These are phyloP conservation scores for Wickerhamomyces pijperi DNA, from an alignment of 805 yeast species.

Conservation along the genomic window DNA sequence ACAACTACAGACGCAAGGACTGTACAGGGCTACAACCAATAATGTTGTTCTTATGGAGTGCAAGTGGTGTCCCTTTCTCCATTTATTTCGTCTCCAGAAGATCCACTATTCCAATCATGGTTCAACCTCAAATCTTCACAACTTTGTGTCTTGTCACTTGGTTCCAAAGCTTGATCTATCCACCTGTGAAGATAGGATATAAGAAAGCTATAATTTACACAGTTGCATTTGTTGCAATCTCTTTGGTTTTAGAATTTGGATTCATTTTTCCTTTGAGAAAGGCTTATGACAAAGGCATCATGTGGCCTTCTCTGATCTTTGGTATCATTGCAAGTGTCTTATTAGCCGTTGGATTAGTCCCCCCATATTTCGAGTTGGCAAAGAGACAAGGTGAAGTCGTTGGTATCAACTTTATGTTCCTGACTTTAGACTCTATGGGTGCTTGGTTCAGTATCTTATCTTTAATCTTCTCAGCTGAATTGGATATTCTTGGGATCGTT, in stretches of 20 bases:
- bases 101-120: slow-evolving; percentile 65
- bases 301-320: slow-evolving; percentile 73
- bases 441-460: slow-evolving; percentile 69
- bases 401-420: slow-evolving; percentile 78
- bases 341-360: slow-evolving; percentile 68
- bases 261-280: slow-evolving; percentile 62
- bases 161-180: slow-evolving; percentile 60
- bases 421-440: slow-evolving; percentile 68
- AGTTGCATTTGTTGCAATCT: slow-evolving; percentile 26
- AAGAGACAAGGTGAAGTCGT: slow-evolving; percentile 77
- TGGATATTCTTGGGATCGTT: slow-evolving; percentile 73
- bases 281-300: slow-evolving; percentile 33
- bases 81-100: slow-evolving; percentile 69
- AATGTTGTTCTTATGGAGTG: slow-evolving; percentile 76
- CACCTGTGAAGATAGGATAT: slow-evolving; percentile 40
- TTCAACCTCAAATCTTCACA: slow-evolving; percentile 83
- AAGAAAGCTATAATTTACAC: slow-evolving; percentile 26
- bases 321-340: slow-evolving; percentile 74
- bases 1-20: slow-evolving; percentile 64
- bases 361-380: slow-evolving; percentile 79
- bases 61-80: slow-evolving; percentile 71
- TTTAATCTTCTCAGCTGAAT: slow-evolving; percentile 47
- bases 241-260: slow-evolving; percentile 58
- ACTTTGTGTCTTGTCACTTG: slow-evolving; percentile 57
- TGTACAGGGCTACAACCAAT: slow-evolving; percentile 77